Conservation (phyloP, 2,329 filamentous ascomycete species). For the Fusarium globosum region DNA sequence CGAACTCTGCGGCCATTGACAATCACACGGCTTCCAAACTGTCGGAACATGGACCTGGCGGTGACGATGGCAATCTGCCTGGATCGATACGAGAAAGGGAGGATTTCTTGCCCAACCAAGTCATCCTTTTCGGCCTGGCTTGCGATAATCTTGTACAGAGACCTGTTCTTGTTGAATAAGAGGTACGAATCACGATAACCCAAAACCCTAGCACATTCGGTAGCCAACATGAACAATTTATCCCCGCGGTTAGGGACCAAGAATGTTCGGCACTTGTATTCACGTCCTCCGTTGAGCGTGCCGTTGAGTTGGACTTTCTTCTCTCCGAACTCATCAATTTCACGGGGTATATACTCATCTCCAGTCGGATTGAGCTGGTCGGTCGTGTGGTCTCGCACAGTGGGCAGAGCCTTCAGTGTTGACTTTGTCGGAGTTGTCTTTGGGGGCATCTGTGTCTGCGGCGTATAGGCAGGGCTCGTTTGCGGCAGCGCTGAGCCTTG, state of each 20-base stretch:
- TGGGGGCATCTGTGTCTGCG: slow-evolving; percentile 67
- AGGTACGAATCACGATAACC: slow-evolving; percentile 98
- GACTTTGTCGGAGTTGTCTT: slow-evolving; percentile 85
- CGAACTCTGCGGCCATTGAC: slow-evolving; percentile 89
- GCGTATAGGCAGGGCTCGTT: slow-evolving; percentile 53
- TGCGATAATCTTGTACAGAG: slow-evolving; percentile 96
- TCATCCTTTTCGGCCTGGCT: slow-evolving; percentile 97
- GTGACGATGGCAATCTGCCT: slow-evolving; percentile 98
- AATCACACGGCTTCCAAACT: slow-evolving; percentile 96
- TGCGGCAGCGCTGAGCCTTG: slow-evolving; percentile 61
- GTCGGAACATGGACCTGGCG: slow-evolving; percentile 96
- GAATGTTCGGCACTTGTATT: slow-evolving; percentile 94
- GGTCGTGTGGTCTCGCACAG: slow-evolving; percentile 95
- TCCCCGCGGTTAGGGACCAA: slow-evolving; percentile 89
- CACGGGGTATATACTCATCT: slow-evolving; percentile 94
- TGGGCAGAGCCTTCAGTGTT: slow-evolving; percentile 92
- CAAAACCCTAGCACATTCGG: slow-evolving; percentile 92
- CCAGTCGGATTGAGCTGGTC: slow-evolving; percentile 90
- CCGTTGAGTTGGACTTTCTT: slow-evolving; percentile 91
- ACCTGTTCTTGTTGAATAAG: slow-evolving; percentile 98
- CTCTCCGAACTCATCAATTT: slow-evolving; percentile 92
- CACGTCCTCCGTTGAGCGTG: slow-evolving; percentile 81
- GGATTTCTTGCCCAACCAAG: slow-evolving; percentile 90
- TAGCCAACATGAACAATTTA: slow-evolving; percentile 98
- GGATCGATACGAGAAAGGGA: slow-evolving; percentile 98